A percentile compares a stretch with the other conserved stretches of the same genome.
Evolutionary conservation across 352 stramenopile species (phyloP).

Genomic region (Pythium monospermum): DNA sequence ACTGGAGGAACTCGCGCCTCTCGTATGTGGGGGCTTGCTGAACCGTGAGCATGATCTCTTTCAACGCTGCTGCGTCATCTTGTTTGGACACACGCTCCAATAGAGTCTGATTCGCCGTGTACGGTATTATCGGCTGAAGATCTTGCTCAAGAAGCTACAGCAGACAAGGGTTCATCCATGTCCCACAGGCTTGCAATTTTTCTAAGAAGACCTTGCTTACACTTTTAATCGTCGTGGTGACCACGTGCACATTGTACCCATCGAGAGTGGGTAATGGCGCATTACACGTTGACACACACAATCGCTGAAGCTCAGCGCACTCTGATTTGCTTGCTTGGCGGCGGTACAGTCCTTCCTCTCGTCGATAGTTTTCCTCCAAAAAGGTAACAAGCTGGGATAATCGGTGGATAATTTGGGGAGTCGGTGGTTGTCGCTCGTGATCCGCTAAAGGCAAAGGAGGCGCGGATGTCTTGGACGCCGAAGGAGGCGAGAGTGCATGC

Average conservation of each 20-base stretch:
- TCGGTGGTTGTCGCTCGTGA: too few relatives aligned
- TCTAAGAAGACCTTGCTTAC: conserved; percentile 6
- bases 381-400: conserved; percentile 40
- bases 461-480: not conserved
- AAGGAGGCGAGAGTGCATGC: conserved; percentile 10
- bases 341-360: conserved; percentile 49
- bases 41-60: conserved; percentile 23
- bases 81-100: conserved; percentile 16
- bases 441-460: not conserved
- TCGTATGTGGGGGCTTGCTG: conserved; percentile 29
- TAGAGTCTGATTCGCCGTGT: conserved; percentile 28
- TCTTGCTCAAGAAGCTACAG: conserved; percentile 29
- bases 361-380: conserved; percentile 34
- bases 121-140: conserved; percentile 42
- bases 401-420: conserved; percentile 22
- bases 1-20: conserved; percentile 40
- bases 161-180: not conserved
- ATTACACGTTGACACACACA: conserved; percentile 10
- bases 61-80: conserved; percentile 2
- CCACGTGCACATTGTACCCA: conserved; percentile 36
- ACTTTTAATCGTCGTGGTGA: conserved; percentile 39
- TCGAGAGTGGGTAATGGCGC: conserved; percentile 31
- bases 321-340: conserved; percentile 23
- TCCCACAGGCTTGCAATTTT: not conserved
- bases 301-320: conserved; percentile 24